Base-by-base conservation (phyloP, 2,329 filamentous ascomycete genomes). In the Diplodia seriata region DNA sequence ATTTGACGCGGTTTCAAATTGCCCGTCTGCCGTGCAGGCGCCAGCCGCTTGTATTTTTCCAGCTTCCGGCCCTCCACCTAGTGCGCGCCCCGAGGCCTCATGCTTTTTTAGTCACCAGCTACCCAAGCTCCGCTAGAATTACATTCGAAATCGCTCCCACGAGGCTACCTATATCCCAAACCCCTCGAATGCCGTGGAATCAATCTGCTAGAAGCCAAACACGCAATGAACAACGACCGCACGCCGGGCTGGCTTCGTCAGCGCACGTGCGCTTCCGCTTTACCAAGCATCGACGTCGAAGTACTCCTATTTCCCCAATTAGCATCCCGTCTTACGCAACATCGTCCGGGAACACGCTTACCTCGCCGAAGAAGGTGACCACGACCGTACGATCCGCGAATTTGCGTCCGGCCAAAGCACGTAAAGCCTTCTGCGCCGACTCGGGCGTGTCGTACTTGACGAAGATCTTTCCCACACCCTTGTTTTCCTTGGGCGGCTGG, bases 381-480 rank as follows among this genome's bases (percentile, higher is more conserved):
- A 99, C 93, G 33, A 99, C 96, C 3, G 95, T 99, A 73, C 96
- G 88, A 81, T 98, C 93, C 0, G 94, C 92, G 78, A 99, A 99
- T 78, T 98, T 97, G 71, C 96, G 87, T 56, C 95, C 95, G 36
- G 96, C 95, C 73, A 99, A 84, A n/a, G 93, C 90, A 74, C 90
- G 89, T 68, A 99, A 84, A 8, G 95, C 96, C 75, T 92, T 94
- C 70, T 91, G 90, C 23, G 94, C 92, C 9, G 90, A 88, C 62
- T 93, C 92, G 2, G 87, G 82, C 3, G 85, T 87, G 71, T 95
- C 92, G 76, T 93, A 99, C 79, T 97, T 98, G 83, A 99, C 90
- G 77, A 90, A 99, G 73, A 99, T 98, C 85, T 98, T 99, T 77
- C 95, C 95, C 26, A 99, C 93, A 56, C 95, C 95, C 36, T 92